A percentile compares a stretch with the other conserved stretches of the same genome.
phyloP scores from a whole-genome alignment of 2,329 filamentous ascomycete genomes.

The Colletotrichum sp. region DNA sequence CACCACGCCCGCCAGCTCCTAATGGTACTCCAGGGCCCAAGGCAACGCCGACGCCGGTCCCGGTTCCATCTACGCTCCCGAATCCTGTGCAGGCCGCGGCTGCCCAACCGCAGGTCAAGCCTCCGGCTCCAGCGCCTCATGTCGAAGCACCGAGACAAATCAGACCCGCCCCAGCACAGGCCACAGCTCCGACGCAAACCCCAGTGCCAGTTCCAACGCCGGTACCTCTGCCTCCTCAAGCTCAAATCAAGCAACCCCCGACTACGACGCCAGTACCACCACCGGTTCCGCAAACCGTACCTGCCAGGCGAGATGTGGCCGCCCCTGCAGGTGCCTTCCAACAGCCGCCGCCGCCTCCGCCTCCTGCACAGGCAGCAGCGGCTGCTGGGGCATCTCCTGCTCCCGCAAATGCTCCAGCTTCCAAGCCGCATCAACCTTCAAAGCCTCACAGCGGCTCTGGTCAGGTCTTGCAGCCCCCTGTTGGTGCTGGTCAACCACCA shows the following conservation, averaged over 20 bases:
- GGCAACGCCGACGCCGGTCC: slow-evolving; percentile 9
- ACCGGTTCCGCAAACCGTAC: not conserved
- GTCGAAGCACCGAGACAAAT: slow-evolving; percentile 4
- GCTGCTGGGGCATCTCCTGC: not conserved
- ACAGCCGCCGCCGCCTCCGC: slow-evolving; percentile 3
- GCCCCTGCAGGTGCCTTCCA: slow-evolving; percentile 2
- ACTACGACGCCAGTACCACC: not conserved
- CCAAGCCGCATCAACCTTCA: slow-evolving; percentile 38
- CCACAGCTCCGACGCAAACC: slow-evolving; percentile 25
- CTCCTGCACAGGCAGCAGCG: not conserved
- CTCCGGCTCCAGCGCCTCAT: not conserved
- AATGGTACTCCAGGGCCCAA: not conserved
- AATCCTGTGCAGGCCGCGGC: not conserved
- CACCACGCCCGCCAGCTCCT: not conserved
- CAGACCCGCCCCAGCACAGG: slow-evolving; percentile 26
- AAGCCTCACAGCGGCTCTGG: slow-evolving; percentile 33
- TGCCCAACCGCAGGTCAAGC: slow-evolving; percentile 3
- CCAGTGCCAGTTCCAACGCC: slow-evolving; percentile 17
- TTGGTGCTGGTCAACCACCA: slow-evolving; percentile 34
- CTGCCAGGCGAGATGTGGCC: slow-evolving; percentile 10
- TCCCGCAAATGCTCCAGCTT: slow-evolving; percentile 14
- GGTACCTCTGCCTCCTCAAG: slow-evolving; percentile 8
- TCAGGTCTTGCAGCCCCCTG: slow-evolving; percentile 42
- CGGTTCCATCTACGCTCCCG: not conserved
- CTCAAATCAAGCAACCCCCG: not conserved